Conservation (phyloP, 2,329 filamentous ascomycete species). For the Pseudogymnoascus sp. region DNA sequence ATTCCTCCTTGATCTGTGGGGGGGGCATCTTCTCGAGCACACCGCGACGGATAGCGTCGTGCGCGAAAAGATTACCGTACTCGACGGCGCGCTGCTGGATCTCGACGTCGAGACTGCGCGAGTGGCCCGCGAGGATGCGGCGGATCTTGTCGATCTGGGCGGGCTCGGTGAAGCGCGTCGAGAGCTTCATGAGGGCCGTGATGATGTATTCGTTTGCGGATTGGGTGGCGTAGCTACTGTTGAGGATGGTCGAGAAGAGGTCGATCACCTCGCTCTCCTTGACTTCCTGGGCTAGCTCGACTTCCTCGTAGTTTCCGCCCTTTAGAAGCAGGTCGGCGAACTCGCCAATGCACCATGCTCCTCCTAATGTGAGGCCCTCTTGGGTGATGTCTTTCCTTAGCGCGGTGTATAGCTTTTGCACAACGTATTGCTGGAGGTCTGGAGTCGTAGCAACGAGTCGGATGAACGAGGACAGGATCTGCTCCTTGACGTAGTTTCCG, state of each 20-base stretch:
- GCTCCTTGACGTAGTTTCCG: conserved; percentile 95
- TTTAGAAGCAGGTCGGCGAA: conserved; percentile 85
- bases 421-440: conserved; percentile 91
- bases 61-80: conserved; percentile 87
- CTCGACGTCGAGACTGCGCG: conserved; percentile 85
- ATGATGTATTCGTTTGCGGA: conserved; percentile 92
- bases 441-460: conserved; percentile 89
- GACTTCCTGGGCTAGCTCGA: conserved; percentile 72
- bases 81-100: conserved; percentile 94
- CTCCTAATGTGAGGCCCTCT: conserved; percentile 86
- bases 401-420: conserved; percentile 85
- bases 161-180: conserved; percentile 72
- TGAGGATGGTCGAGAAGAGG: conserved; percentile 82
- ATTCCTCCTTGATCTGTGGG: conserved; percentile 93
- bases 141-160: conserved; percentile 82
- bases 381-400: conserved; percentile 96
- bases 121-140: conserved; percentile 65
- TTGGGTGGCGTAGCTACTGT: conserved; percentile 89
- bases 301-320: conserved; percentile 87
- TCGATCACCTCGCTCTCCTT: conserved; percentile 87
- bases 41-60: conserved; percentile 77
- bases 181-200: conserved; percentile 90
- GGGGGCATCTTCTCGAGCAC: conserved; percentile 97
- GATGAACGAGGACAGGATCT: conserved; percentile 93
- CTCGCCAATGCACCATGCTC: conserved; percentile 96